A percentile compares a stretch with the other conserved stretches of the same genome.
These are phyloP conservation scores for Nakazawaea ishiwadae DNA, from an alignment of 805 yeast species.

Conservation along the genomic window DNA sequence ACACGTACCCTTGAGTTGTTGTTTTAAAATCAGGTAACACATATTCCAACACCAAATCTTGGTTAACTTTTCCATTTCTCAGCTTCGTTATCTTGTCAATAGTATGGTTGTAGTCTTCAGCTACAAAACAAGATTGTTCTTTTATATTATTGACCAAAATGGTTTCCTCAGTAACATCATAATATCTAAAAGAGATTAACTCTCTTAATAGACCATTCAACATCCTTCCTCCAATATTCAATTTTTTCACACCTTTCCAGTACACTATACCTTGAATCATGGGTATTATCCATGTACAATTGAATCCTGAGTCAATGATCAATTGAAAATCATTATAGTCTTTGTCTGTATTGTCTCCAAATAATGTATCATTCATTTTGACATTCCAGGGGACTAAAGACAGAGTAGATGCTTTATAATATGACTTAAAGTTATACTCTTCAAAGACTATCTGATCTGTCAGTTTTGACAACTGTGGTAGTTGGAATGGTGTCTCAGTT, in stretches of 20 bases:
- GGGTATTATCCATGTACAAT: conserved; percentile 84
- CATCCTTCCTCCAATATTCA: conserved; percentile 85
- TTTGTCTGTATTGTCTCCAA: conserved; percentile 15
- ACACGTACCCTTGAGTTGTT: conserved; percentile 69
- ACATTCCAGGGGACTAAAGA: conserved; percentile 61
- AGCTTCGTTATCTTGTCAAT: conserved; percentile 4
- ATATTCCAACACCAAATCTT: conserved; percentile 51
- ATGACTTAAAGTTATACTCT: conserved; percentile 75
- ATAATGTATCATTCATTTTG: conserved; percentile 20
- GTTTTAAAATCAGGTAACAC: conserved; percentile 86
- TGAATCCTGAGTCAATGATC: conserved; percentile 85
- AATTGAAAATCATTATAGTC: conserved; percentile 56
- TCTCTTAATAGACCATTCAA: conserved; percentile 82
- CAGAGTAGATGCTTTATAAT: conserved; percentile 62
- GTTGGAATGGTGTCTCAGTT: conserved; percentile 76
- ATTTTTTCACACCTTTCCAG: conserved; percentile 70
- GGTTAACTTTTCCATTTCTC: conserved; percentile 17
- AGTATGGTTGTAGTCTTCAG: conserved; percentile 42
- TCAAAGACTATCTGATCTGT: conserved; percentile 93
- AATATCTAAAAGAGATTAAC: conserved; percentile 82
- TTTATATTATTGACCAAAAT: conserved; percentile 79
- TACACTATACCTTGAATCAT: conserved; percentile 72
- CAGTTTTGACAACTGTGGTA: conserved; percentile 76
- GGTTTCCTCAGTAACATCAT: conserved; percentile 90
- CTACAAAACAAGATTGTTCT: conserved; percentile 70